phyloP scores from a whole-genome alignment of 352 stramenopile genomes.

The Phytophthora pisi region DNA sequence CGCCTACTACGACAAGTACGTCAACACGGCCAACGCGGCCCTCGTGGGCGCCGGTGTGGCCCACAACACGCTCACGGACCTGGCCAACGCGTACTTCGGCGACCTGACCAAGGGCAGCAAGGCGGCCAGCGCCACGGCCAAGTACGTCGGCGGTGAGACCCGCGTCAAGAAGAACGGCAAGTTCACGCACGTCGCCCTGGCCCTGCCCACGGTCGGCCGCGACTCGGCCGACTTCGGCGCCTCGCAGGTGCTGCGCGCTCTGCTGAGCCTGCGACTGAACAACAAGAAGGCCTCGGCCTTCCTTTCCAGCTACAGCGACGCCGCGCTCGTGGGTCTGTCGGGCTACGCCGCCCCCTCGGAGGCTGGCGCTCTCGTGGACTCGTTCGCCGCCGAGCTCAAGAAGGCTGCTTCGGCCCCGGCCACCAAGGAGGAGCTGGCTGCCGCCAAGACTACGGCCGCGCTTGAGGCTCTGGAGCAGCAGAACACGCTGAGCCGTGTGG shows the following conservation, averaged over 20 bases:
- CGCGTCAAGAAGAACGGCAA: conserved; percentile 68
- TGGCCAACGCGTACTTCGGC: conserved; percentile 74
- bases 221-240: conserved; percentile 49
- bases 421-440: conserved; percentile 73
- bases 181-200: conserved; percentile 79
- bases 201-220: conserved; percentile 62
- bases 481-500: conserved; percentile 49
- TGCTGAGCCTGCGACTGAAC: conserved; percentile 66
- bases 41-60: conserved; percentile 69
- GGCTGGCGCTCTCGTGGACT: conserved; percentile 66
- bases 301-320: conserved; percentile 67
- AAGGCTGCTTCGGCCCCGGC: conserved; percentile 62
- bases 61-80: conserved; percentile 61
- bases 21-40: conserved; percentile 64
- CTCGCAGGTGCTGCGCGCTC: conserved; percentile 69
- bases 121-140: conserved; percentile 33
- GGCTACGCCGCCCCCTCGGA: conserved; percentile 62
- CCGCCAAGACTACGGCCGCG: conserved; percentile 69
- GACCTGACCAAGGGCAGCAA: conserved; percentile 42
- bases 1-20: conserved; percentile 72
- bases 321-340: conserved; percentile 62
- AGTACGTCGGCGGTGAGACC: conserved; percentile 83
- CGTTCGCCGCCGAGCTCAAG: conserved; percentile 79
- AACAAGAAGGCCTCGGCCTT: conserved; percentile 71
- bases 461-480: conserved; percentile 49